Conservation (phyloP, 2,329 filamentous ascomycete genomes). For the Colletotrichum lini region DNA sequence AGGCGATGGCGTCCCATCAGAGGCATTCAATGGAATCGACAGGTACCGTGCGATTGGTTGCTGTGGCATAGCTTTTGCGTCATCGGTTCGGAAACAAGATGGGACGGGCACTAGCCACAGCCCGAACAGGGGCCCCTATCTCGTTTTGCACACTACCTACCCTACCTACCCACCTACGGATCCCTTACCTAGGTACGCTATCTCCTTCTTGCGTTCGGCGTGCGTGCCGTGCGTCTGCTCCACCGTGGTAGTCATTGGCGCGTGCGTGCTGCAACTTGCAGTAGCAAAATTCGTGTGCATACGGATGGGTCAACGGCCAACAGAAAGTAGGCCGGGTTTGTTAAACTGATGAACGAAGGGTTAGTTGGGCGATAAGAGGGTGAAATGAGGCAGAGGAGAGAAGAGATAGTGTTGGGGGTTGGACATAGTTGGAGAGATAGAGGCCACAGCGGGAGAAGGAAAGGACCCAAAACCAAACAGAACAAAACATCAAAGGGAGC, state of each 20-base stretch:
- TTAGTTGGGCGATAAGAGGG: neutral
- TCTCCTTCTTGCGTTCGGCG: too few species aligned
- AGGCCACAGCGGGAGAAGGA: neutral
- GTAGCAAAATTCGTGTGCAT: conserved; percentile 3
- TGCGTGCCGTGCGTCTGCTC: neutral
- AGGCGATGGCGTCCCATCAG: neutral
- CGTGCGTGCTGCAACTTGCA: neutral
- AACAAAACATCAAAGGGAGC: neutral
- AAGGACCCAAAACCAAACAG: too few species aligned
- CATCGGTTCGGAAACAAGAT: conserved; percentile 42
- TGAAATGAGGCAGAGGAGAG: neutral
- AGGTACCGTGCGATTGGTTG: conserved; percentile 40
- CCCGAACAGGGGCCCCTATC: conserved; percentile 28
- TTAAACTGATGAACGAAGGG: conserved; percentile 1
- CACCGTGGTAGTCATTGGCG: conserved; percentile 21
- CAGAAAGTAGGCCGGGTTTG: neutral
- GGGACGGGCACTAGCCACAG: conserved; percentile 43
- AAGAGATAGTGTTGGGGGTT: neutral
- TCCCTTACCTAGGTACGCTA: too few species aligned
- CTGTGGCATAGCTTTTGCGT: conserved; percentile 44
- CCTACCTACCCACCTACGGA: too few species aligned
- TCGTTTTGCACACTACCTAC: too few species aligned
- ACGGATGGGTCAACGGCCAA: neutral
- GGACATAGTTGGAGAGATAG: neutral
- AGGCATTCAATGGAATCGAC: conserved; percentile 20